These are phyloP conservation scores for Botryotinia convoluta DNA, from an alignment of 2,329 filamentous ascomycete genomes.

Conservation along the genomic window DNA sequence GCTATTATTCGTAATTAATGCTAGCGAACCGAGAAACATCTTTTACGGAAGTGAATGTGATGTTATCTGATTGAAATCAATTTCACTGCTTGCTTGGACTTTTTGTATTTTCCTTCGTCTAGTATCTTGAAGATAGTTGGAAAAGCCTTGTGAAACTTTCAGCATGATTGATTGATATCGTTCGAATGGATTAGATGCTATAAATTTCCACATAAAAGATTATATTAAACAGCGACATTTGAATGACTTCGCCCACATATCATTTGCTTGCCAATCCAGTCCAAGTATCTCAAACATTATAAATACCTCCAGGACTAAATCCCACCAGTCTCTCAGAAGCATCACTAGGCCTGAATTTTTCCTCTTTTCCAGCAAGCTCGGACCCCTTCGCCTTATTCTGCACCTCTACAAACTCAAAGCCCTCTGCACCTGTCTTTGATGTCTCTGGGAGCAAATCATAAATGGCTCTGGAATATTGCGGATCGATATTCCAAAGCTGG, in stretches of 20 bases:
- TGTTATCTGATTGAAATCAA: no score
- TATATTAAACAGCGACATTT: background rate
- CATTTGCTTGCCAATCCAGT: background rate
- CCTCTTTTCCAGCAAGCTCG: slow-evolving; percentile 60
- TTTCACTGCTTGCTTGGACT: background rate
- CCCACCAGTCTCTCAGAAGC: slow-evolving; percentile 17
- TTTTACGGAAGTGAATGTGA: no score
- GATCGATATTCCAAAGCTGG: slow-evolving; percentile 48
- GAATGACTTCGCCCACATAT: background rate
- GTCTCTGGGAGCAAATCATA: slow-evolving; percentile 17
- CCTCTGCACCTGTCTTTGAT: slow-evolving; percentile 2
- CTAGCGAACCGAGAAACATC: no score
- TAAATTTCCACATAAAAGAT: background rate
- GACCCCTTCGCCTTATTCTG: slow-evolving; percentile 18
- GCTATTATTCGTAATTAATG: background rate
- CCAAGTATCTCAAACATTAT: background rate
- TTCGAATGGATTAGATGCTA: background rate
- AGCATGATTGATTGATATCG: background rate
- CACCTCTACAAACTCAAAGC: slow-evolving; percentile 21
- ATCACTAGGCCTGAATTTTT: slow-evolving; percentile 79
- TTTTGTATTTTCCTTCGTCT: no score
- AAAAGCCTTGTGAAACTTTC: fast-evolving
- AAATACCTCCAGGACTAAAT: slow-evolving; percentile 6
- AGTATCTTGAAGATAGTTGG: no score
- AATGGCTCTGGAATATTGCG: slow-evolving; percentile 1